Evolutionary conservation across 495 filamentous ascomycete species (phyloP).

Genomic region (Diplogelasinospora grovesii): DNA sequence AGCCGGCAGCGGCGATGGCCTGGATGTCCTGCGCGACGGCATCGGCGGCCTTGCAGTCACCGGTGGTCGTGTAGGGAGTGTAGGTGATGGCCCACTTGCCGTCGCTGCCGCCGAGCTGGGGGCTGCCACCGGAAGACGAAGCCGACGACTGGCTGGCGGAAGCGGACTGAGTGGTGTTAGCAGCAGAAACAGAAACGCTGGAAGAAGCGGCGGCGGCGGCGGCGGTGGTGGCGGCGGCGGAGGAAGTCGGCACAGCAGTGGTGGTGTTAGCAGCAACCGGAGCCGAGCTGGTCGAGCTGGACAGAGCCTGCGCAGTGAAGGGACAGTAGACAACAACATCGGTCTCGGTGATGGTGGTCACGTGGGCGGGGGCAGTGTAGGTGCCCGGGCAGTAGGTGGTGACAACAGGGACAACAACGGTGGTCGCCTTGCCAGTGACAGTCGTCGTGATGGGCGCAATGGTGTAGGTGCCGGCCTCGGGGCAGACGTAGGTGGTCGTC

Average conservation of each 20-base stretch:
- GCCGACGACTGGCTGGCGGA: constrained; percentile 3
- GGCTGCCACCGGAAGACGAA: constrained; percentile 6
- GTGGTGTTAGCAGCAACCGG: constrained; percentile 19
- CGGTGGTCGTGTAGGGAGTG: constrained; percentile 63
- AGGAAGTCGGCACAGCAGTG: constrained; percentile 9
- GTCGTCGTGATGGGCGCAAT: constrained; percentile 65
- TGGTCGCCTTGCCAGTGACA: constrained; percentile 43
- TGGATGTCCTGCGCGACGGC: constrained; percentile 61
- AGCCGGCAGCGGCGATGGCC: constrained; percentile 63
- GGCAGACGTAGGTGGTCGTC: constrained; percentile 72
- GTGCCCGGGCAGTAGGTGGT: constrained; percentile 61
- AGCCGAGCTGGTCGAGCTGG: constrained; percentile 17
- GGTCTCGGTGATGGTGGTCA: constrained; percentile 63
- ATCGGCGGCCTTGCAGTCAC: constrained; percentile 59
- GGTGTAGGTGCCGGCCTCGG: constrained; percentile 72
- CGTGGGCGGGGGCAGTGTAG: constrained; percentile 62
- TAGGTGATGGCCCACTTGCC: constrained; percentile 82
- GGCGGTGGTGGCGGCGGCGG: constrained; percentile 7
- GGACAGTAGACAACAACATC: constrained; percentile 68
- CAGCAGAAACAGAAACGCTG: constrained; percentile 14
- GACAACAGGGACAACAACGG: constrained; percentile 59
- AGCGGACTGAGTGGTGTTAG: constrained; percentile 15
- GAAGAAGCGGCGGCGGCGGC: constrained; percentile 16
- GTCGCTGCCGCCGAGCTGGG: constrained; percentile 26
- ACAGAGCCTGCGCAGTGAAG: constrained; percentile 41